Evolutionary conservation across 345 rosid genomes (phyloP), one percentile per base, ranked within the genome.

Genomic region (Eucalyptus melliodora): DNA sequence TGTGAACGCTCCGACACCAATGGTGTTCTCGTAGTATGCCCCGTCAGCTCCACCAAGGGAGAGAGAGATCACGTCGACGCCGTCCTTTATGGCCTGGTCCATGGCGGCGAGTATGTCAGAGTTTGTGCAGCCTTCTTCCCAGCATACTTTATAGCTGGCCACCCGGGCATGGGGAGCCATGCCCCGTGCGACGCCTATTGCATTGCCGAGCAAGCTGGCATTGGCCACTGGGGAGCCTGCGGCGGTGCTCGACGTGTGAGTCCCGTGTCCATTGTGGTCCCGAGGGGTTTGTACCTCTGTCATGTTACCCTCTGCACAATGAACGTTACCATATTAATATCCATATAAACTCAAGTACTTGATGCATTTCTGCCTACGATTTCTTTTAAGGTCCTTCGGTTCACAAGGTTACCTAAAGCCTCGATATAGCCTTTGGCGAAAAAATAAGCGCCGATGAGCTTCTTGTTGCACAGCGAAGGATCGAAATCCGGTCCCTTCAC

Each of bases 21-120:
- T 91, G 9, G 93, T 93, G 72, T 93, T 97, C 5, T 94, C 92
- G 88, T 90, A 94, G 86, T 95, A 96, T 12, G 95, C 93, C 21
- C 92, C 92, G 4, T 95, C 92, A 17, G 93, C 96, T 30, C 97
- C 98, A 19, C 99, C 99, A 5, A 97, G 97, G 16, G 99, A 96
- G 31, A 97, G 86, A 2, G 99, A 97, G 21, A 97, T 94, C 5
- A 97, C 95, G 60, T 97, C 95, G 6, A 96, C 99, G 27, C 99
- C 99, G 50, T 97, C 99, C 14, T 13, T 40, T 19, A 97, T 91
- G 3, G 99, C 98, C 85, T 91, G 91, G 89, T 97, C 99, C 93
- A 97, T 95, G 7, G 95, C 99, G 2, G 98, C 99, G 8, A 97
- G 94, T n/a, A 97, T 96, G 69, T 97, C 99, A 13, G 98, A 94